These are phyloP conservation scores for Corymbia maculata DNA, from an alignment of 345 rosid species.

Conservation along the genomic window DNA sequence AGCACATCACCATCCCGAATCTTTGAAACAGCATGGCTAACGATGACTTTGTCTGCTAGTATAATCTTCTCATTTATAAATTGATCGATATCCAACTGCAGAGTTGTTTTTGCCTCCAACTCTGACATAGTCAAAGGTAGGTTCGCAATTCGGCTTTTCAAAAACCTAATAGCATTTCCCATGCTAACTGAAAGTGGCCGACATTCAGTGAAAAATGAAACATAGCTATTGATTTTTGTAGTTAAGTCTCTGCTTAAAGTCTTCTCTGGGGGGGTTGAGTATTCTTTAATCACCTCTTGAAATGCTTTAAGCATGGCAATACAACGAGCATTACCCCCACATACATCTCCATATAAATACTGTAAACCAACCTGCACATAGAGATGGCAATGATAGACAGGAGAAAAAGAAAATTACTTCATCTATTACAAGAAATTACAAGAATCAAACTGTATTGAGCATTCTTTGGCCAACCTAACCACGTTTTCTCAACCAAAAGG, in stretches of 20 bases:
- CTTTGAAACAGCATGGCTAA: constrained; percentile 78
- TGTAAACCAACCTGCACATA: constrained; percentile 75
- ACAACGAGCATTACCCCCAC: constrained; percentile 94
- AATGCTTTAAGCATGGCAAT: constrained; percentile 98
- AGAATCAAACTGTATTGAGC: neutral
- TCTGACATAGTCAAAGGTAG: constrained; percentile 60
- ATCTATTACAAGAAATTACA: neutral
- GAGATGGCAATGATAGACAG: neutral
- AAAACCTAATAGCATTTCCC: constrained; percentile 86
- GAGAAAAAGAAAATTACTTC: neutral
- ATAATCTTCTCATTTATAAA: constrained; percentile 83
- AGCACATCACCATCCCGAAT: constrained; percentile 93
- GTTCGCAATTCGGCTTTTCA: constrained; percentile 68
- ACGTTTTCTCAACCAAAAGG: neutral
- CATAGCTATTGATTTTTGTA: constrained; percentile 70
- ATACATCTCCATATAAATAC: constrained; percentile 71
- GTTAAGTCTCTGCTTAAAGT: constrained; percentile 73
- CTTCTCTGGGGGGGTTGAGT: constrained; percentile 76
- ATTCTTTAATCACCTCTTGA: constrained; percentile 69
- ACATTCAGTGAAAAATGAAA: constrained; percentile 82
- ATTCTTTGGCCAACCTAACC: neutral
- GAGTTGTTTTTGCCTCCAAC: constrained; percentile 65
- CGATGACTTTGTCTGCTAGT: constrained; percentile 67
- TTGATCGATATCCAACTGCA: constrained; percentile 60
- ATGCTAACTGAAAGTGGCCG: constrained; percentile 92